A percentile compares a stretch with the other conserved stretches of the same genome.
Evolutionary conservation across 768 basidiomycete genomes (phyloP).

Genomic region (Lactifluus echinatus): DNA sequence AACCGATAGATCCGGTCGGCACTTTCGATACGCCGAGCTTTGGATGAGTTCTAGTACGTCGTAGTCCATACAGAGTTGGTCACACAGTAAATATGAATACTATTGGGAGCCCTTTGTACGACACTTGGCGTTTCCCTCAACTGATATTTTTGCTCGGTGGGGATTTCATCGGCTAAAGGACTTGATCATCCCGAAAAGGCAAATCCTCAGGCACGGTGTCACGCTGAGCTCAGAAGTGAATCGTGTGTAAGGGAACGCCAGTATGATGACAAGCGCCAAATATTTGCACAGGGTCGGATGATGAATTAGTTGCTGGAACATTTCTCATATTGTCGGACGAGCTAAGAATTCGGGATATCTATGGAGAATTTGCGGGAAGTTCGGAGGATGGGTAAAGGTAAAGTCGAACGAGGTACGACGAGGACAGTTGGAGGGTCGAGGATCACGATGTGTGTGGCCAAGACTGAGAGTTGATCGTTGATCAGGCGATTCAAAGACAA

Average conservation of each 20-base stretch:
- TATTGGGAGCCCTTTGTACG: too few relatives aligned
- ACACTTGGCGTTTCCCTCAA: too few relatives aligned
- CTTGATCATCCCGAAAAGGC: not conserved
- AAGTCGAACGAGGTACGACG: not conserved
- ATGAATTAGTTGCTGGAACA: not conserved
- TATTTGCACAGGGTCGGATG: slow-evolving; percentile 5
- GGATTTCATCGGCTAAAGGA: too few relatives aligned
- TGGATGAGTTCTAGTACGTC: not conserved
- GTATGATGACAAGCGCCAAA: not conserved
- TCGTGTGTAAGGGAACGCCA: not conserved
- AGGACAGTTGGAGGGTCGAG: not conserved
- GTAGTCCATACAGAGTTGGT: not conserved
- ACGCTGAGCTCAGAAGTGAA: not conserved
- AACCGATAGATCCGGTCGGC: slow-evolving; percentile 27
- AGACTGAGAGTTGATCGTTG: too few relatives aligned
- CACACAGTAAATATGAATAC: not conserved
- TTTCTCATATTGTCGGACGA: not conserved
- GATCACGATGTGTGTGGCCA: too few relatives aligned
- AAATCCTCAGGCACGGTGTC: not conserved
- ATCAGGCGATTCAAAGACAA: not conserved
- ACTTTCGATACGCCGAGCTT: slow-evolving; percentile 23
- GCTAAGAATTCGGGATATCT: not conserved
- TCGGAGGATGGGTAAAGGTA: not conserved
- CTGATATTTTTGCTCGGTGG: too few relatives aligned
- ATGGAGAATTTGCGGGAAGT: not conserved